Evolutionary conservation across 768 basidiomycete genomes (phyloP).

Genomic region (Mycena venus): DNA sequence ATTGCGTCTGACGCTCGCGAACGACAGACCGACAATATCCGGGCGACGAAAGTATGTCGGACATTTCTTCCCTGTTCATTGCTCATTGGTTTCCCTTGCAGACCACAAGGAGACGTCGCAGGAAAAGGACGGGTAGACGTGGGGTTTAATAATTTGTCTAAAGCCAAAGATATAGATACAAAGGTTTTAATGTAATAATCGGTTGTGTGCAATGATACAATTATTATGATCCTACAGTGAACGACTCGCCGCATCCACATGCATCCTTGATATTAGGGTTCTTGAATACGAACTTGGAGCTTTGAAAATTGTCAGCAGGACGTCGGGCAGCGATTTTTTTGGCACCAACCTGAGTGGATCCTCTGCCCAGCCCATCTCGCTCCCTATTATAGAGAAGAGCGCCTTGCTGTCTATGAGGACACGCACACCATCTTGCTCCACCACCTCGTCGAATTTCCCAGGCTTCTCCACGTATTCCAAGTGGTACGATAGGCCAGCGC

Average conservation of each 20-base stretch:
- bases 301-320: conserved; percentile 42
- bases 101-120: conserved; percentile 14
- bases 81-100: not conserved
- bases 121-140: not conserved
- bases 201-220: conserved; percentile 13
- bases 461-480: conserved; percentile 95
- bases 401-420: conserved; percentile 98
- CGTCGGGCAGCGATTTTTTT: too few species aligned
- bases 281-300: conserved; percentile 86
- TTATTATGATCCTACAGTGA: conserved; percentile 68
- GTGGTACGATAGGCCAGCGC: conserved; percentile 90
- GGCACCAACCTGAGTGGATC: conserved; percentile 83
- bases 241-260: conserved; percentile 96
- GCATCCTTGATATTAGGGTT: conserved; percentile 97
- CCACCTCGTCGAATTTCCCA: conserved; percentile 94
- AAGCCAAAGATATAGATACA: conserved; percentile 26
- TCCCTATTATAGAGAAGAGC: conserved; percentile 97
- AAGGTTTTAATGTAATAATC: conserved; percentile 23
- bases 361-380: conserved; percentile 99
- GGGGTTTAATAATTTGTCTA: conserved; percentile 5
- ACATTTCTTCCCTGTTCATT: not conserved
- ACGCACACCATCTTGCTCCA: conserved; percentile 93
- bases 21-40: not conserved
- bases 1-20: not conserved
- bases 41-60: not conserved